Evolutionary conservation across 768 basidiomycete genomes (phyloP).

Genomic region (Neoboletus brunneissimus): DNA sequence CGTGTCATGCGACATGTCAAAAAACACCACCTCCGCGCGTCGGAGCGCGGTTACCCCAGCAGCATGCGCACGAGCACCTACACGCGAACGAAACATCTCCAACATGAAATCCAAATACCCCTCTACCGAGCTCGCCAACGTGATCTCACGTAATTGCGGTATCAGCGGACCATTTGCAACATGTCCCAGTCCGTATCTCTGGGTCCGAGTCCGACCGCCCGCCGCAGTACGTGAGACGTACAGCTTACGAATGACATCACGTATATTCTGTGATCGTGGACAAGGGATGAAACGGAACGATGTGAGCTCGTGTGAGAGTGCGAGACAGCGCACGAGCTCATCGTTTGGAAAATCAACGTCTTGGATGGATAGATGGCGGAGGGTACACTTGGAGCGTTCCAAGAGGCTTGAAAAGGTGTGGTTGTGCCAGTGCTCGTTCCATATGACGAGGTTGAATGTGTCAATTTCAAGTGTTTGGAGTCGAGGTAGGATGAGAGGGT

Average conservation of each 20-base stretch:
- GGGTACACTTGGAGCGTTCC: slow-evolving; percentile 12
- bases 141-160: slow-evolving; percentile 13
- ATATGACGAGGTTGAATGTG: not conserved
- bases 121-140: slow-evolving; percentile 16
- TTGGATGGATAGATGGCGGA: slow-evolving; percentile 14
- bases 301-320: slow-evolving; percentile 8
- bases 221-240: not conserved
- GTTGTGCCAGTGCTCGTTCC: slow-evolving; percentile 4
- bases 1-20: slow-evolving; percentile 7
- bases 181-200: not conserved
- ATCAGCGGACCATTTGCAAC: not conserved
- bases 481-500: slow-evolving; percentile 18
- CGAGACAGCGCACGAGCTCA: slow-evolving; percentile 20
- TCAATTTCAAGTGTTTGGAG: slow-evolving; percentile 21
- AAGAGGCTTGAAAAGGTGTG: slow-evolving; percentile 17
- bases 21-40: slow-evolving; percentile 10
- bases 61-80: not conserved
- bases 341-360: slow-evolving; percentile 16
- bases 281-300: slow-evolving; percentile 16
- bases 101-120: slow-evolving; percentile 7
- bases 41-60: slow-evolving; percentile 5
- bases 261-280: slow-evolving; percentile 15
- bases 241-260: slow-evolving; percentile 8
- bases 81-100: slow-evolving; percentile 10
- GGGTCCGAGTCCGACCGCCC: not conserved